Evolutionary conservation across 2,329 filamentous ascomycete genomes (phyloP).

Genomic region (Endocalyx cinctus): DNA sequence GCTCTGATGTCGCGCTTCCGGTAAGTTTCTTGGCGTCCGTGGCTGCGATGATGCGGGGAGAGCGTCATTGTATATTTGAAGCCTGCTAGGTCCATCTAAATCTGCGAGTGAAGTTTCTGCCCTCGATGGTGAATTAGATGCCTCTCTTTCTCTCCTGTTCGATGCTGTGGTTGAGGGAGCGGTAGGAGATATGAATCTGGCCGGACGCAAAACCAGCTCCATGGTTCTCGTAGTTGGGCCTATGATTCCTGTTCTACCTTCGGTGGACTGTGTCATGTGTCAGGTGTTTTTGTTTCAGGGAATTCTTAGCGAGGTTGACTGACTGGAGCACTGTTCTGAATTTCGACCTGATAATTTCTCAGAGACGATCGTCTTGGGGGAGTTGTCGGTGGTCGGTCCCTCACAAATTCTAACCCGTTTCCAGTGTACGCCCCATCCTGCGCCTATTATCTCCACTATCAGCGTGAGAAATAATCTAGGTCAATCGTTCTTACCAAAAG

Average conservation of each 20-base stretch:
- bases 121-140: conserved; percentile 9
- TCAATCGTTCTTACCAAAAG: conserved; percentile 27
- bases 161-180: conserved; percentile 13
- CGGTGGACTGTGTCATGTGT: conserved; percentile 15
- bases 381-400: too few relatives aligned
- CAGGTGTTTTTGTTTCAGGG: too few relatives aligned
- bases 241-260: conserved; percentile 17
- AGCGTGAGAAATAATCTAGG: too few relatives aligned
- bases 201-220: conserved; percentile 18
- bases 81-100: too few relatives aligned
- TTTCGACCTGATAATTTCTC: conserved; percentile 8
- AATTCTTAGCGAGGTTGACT: conserved; percentile 7
- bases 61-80: conserved; percentile 45
- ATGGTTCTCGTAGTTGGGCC: conserved; percentile 23
- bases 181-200: too few relatives aligned
- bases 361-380: conserved; percentile 20
- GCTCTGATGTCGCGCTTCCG: conserved; percentile 43
- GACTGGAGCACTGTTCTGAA: conserved; percentile 10
- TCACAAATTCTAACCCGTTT: too few relatives aligned
- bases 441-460: too few relatives aligned
- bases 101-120: conserved; percentile 3
- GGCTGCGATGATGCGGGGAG: conserved; percentile 40
- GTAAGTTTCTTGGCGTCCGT: conserved; percentile 46
- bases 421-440: too few relatives aligned
- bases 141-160: conserved; percentile 4